These are phyloP conservation scores for Blastomyces silverae DNA, from an alignment of 2,329 filamentous ascomycete species.

Conservation along the genomic window DNA sequence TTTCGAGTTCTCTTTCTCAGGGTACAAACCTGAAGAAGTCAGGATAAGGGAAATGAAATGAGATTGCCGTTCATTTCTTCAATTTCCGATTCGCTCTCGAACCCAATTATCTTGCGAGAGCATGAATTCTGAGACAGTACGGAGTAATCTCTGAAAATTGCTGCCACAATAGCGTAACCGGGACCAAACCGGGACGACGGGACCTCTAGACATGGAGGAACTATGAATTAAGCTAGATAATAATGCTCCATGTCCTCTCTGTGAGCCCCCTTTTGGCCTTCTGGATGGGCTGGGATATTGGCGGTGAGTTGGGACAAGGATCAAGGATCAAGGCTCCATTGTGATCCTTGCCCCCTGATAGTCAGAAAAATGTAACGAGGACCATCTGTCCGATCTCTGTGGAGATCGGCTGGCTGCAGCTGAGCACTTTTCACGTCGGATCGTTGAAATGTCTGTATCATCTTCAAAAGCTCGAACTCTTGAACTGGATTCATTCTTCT, in stretches of 20 bases:
- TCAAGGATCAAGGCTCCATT: neutral
- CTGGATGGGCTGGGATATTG: neutral
- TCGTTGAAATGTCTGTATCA: neutral
- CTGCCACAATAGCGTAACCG: neutral
- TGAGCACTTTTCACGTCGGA: neutral
- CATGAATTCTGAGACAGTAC: neutral
- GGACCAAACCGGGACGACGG: neutral
- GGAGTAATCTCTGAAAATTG: neutral
- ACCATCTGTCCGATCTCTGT: constrained; percentile 2
- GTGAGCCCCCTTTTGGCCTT: neutral
- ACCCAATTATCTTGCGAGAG: neutral
- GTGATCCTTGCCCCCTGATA: neutral
- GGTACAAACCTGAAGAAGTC: neutral
- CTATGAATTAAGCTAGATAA: neutral
- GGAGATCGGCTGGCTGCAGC: neutral
- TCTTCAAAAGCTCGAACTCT: neutral
- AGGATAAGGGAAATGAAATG: constrained; percentile 1
- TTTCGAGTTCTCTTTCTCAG: neutral
- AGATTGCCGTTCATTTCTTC: neutral
- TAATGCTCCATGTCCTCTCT: neutral
- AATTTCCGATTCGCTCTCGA: neutral
- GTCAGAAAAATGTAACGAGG: neutral
- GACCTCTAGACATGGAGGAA: neutral
- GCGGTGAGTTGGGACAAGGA: constrained; percentile 1
- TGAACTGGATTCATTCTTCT: neutral